Base-by-base conservation (phyloP, 495 filamentous ascomycete genomes). In the Podospora conica region DNA sequence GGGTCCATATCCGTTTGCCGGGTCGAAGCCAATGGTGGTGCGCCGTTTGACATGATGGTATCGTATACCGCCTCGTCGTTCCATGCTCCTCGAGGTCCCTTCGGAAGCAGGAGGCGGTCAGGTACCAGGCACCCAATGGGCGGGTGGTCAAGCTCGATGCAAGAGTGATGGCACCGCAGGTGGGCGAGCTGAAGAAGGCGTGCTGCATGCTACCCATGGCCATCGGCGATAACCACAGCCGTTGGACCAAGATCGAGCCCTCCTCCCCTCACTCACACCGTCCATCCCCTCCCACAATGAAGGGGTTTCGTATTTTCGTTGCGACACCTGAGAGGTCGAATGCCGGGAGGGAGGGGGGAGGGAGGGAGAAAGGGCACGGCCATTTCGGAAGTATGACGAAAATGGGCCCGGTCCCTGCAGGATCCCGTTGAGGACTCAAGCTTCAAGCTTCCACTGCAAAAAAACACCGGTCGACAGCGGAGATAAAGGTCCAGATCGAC, bases 401-500 rank as follows among this genome's bases (percentile, higher is more conserved):
- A 58, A 58, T 25, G 55, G 25, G 55, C 53, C 61, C 28, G 11
- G 60, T 54, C 60, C 48, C 53, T 63, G 61, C 25, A 55, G 15
- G 15, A 8, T 55, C 40, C 61, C 63, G 10, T 57, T 64, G 53
- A 55, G 53, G 23, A 55, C 18, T 24, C 54, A 53, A 64, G 55
- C 40, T 48, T 48, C 40, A 48, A 48, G n/a, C n/a, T n/a, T n/a
- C n/a, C n/a, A 7, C 7, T 6, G 12, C 12, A 15, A 15, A 40
- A 40, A 40, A 40, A 18, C 12, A 18, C 63, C 63, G 63, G 63
- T 58, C 63, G 63, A 58, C 55, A n/a, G 63, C 63, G 63, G 63
- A 64, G 63, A 64, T 64, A 64, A 64, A 64, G 63, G 22, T 24
- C 40, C 29, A 58, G 63, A 58, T 58, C 63, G 27, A 27, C 33